Evolutionary conservation across 1,284 basidiomycete genomes (phyloP).

Genomic region (Salmacisia buchloeana): DNA sequence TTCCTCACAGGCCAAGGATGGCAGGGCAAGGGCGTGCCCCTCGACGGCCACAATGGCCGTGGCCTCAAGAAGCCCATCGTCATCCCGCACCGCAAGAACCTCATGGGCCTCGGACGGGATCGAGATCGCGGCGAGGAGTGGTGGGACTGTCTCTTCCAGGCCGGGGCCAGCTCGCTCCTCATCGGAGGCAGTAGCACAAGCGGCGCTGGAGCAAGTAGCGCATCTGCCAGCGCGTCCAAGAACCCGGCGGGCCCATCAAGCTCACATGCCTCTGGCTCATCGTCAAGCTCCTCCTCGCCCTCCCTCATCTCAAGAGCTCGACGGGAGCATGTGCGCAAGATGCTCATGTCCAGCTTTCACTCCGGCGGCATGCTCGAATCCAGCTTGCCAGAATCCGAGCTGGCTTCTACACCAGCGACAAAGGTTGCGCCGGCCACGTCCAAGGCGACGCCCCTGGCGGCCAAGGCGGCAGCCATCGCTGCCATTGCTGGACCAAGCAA

Average conservation of each 20-base stretch:
- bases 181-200: no score
- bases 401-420: neutral
- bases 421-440: neutral
- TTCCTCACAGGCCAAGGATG: conserved; percentile 44
- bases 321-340: conserved; percentile 40
- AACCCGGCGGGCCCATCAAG: neutral
- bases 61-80: conserved; percentile 47
- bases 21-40: conserved; percentile 41
- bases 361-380: conserved; percentile 30
- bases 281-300: no score
- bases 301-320: conserved; percentile 40
- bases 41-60: conserved; percentile 39
- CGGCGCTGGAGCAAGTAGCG: neutral
- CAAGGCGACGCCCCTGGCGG: neutral
- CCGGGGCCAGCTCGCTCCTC: conserved; percentile 11
- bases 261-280: no score
- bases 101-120: conserved; percentile 45
- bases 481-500: neutral
- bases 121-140: conserved; percentile 47
- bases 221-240: neutral
- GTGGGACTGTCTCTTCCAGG: conserved; percentile 50
- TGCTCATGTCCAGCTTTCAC: conserved; percentile 44
- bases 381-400: conserved; percentile 13
- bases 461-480: conserved; percentile 4
- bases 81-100: conserved; percentile 42